Percentiles rank a stretch among this genome's conserved stretches.
These are phyloP conservation scores for Datura wrightii DNA, from an alignment of 257 asterid genomes.

Conservation along the genomic window DNA sequence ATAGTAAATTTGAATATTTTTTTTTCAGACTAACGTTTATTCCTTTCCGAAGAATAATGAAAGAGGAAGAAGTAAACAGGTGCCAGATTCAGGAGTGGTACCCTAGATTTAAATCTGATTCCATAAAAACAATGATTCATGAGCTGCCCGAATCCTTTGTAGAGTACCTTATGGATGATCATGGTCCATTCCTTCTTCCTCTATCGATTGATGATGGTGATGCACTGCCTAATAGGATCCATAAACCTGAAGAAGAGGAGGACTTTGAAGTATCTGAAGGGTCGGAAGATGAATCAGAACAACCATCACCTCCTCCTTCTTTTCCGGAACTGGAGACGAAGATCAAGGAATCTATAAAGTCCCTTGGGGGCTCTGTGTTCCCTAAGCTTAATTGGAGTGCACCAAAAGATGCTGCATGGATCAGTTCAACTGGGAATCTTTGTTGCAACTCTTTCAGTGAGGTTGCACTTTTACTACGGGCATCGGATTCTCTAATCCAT, in stretches of 20 bases:
- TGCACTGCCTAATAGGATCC: constrained; percentile 80
- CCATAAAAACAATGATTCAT: constrained; percentile 66
- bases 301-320: constrained; percentile 59
- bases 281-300: constrained; percentile 80
- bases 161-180: constrained; percentile 66
- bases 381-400: constrained; percentile 97
- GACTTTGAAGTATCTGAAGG: constrained; percentile 61
- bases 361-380: constrained; percentile 84
- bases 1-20: neutral
- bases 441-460: constrained; percentile 77
- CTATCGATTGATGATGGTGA: constrained; percentile 63
- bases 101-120: constrained; percentile 70
- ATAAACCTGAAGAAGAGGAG: constrained; percentile 76
- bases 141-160: constrained; percentile 80
- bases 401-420: constrained; percentile 95
- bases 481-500: constrained; percentile 80
- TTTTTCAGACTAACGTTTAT: neutral
- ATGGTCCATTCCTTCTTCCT: constrained; percentile 85
- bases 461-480: constrained; percentile 70
- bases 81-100: constrained; percentile 98
- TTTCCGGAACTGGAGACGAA: constrained; percentile 75
- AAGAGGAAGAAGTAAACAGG: constrained; percentile 70
- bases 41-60: constrained; percentile 45
- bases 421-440: constrained; percentile 72
- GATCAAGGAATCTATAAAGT: constrained; percentile 62